A percentile compares a stretch with the other conserved stretches of the same genome.
Evolutionary conservation across 1,284 basidiomycete species (phyloP).

Genomic region (Rhizoctonia solani): DNA sequence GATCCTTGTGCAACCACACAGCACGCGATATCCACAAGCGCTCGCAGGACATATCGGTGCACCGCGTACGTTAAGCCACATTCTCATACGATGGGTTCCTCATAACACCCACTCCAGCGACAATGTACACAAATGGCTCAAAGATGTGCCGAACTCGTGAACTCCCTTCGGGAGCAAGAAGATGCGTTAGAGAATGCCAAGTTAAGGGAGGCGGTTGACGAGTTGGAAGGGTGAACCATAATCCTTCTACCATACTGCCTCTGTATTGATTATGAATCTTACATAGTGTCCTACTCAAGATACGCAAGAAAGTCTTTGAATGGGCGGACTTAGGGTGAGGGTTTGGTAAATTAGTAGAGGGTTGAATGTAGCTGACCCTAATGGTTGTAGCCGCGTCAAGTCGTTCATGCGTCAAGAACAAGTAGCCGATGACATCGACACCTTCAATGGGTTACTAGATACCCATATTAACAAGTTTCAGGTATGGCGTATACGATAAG

Average conservation of each 20-base stretch:
- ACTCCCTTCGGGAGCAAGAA: background rate
- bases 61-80: background rate
- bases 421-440: background rate
- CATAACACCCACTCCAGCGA: background rate
- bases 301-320: background rate
- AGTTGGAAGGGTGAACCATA: background rate
- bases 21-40: constrained; percentile 5
- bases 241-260: background rate
- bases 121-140: constrained; percentile 1
- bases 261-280: background rate
- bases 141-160: constrained; percentile 1
- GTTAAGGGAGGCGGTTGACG: background rate
- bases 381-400: background rate
- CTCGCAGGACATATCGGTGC: background rate
- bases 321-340: constrained; percentile 4
- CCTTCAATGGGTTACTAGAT: constrained; percentile 6
- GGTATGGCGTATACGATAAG: background rate
- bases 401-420: constrained; percentile 5
- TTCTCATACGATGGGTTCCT: background rate
- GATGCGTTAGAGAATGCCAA: background rate
- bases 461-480: background rate
- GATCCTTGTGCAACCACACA: background rate
- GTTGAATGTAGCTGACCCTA: background rate
- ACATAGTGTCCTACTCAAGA: background rate
- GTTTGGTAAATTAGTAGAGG: background rate